Evolutionary conservation across 495 filamentous ascomycete genomes (phyloP).

Genomic region (Podospora anserina): DNA sequence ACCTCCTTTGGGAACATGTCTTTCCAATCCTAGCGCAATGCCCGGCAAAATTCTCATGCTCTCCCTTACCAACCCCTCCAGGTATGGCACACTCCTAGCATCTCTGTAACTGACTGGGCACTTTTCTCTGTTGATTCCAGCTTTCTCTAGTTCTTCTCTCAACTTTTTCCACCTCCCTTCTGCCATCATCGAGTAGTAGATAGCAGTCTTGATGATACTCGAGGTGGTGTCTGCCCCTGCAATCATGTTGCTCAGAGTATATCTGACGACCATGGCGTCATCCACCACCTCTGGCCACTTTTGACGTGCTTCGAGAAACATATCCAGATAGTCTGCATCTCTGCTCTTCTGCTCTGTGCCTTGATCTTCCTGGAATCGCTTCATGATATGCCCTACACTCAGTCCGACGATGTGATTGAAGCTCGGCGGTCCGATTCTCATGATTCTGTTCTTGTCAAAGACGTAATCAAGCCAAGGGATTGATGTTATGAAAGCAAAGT

Average conservation of each 20-base stretch:
- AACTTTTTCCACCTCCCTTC: conserved; percentile 31
- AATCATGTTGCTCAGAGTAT: conserved; percentile 37
- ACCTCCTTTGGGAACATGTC: conserved; percentile 45
- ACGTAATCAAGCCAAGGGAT: conserved; percentile 28
- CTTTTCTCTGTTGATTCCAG: conserved; percentile 6
- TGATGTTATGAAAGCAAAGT: conserved; percentile 22
- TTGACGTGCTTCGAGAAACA: conserved; percentile 29
- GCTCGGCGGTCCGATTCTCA: conserved; percentile 25
- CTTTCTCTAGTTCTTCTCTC: conserved; percentile 38
- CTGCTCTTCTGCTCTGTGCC: conserved; percentile 12
- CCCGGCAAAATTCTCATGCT: conserved; percentile 49
- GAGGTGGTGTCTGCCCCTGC: conserved; percentile 57
- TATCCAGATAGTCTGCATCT: conserved; percentile 29
- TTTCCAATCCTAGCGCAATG: conserved; percentile 44
- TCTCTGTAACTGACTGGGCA: conserved; percentile 18
- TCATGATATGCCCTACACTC: conserved; percentile 13
- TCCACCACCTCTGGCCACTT: conserved; percentile 25
- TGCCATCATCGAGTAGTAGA: conserved; percentile 52
- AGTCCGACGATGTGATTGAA: conserved; percentile 15
- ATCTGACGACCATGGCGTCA: conserved; percentile 25
- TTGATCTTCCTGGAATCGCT: conserved; percentile 20
- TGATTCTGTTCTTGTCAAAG: conserved; percentile 24
- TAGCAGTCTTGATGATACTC: conserved; percentile 44
- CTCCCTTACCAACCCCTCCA: conserved; percentile 56
- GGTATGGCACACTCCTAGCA: conserved; percentile 32